Base-by-base conservation (phyloP, 164 flowering plant genomes). In the Dillenia suffruticosa region DNA sequence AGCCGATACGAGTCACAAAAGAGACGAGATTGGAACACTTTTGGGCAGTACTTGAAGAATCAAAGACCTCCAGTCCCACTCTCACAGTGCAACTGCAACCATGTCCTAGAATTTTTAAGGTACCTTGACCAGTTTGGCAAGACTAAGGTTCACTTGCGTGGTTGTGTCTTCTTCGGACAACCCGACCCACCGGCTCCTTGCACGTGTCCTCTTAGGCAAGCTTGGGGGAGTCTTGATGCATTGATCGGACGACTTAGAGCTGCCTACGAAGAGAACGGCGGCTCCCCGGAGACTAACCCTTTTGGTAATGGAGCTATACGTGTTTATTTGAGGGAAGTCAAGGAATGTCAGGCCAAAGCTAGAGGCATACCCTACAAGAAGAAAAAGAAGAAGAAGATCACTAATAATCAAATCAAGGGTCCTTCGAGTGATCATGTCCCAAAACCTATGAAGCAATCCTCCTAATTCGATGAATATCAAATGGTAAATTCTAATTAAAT, bases 141-240 rank as follows among this genome's bases (percentile, higher is more conserved):
- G 59, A 77, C 81, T 10, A 77, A 70, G 67, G 81, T 79, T 57
- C 83, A 79, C 67, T 47, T 74, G 47, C 68, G 64, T 13, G 80
- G 78, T 13, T 79, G 83, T 50, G 54, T 61, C 24, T 79, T 71
- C 55, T 79, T 61, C 52, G 83, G 83, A 40, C 78, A 76, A 57
- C 80, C 83, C 8, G 83, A 79, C 32, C 83, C 83, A 9, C 83
- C 83, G 3, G 83, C 78, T 15, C 80, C 83, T 26, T 79, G 83
- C 44, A 57, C 78, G 17, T 79, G 83, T 56, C 83, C 83, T n/a
- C 58, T 76, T 0, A 67, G 70, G 63, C 81, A 77, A 68, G 81
- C 81, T 58, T 77, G 81, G 81, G 81, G 81, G 1, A 77, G 81
- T 63, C 69, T 77, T 9, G 81, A 77, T n/a, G 73, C 81, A 0